Base-by-base conservation (phyloP, 2,329 filamentous ascomycete species). In the Sporothrix mexicana region DNA sequence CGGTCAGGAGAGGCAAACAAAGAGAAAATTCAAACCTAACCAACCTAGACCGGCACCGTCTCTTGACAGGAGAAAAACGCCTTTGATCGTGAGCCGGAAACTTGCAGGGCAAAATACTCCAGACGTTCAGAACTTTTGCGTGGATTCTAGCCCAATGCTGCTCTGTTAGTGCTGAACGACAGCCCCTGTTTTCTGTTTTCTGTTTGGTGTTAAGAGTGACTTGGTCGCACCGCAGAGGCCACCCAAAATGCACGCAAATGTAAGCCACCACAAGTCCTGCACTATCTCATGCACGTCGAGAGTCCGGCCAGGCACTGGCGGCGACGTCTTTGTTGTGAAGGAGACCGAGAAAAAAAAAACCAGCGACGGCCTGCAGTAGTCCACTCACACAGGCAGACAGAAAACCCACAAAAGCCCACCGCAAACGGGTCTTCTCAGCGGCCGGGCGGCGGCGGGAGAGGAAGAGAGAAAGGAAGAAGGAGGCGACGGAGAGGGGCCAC, bases 281-380 rank as follows among this genome's bases (percentile, higher is more conserved):
- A 36, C 66, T 55, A 53, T 43, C 45, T 66, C 45, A 51, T 67
- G 64, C 64, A 67, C 13, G 64, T 67, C 15, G 45, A 51, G 15
- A 30, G 62, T 51, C 45, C 64, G 47, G 12, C 36, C 10, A n/a
- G 23, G 23, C 6, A 23, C 23, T 23, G 53, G 12, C 41, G 17
- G 12, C 30, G 30, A 36, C 30, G 2, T 36, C 30, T 36, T 47
- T 23, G n/a, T 13, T 23, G 10, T 23, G 51, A 36, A 41, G 47
- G n/a, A 41, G 12, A 9, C 1, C 5, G 15, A 30, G 36, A 51
- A 51, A 51, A 51, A n/a, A 36, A 36, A 36, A 36, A 5, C 30
- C 25, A 55, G 30, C 67, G 47, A 51, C 51, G n/a, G 5, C 3
- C 67, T 69, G 36, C 51, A 57, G 67, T 12, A 69, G 49, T 51